phyloP scores from a whole-genome alignment of 179 eudicot species.

The Dionaea muscipula region DNA sequence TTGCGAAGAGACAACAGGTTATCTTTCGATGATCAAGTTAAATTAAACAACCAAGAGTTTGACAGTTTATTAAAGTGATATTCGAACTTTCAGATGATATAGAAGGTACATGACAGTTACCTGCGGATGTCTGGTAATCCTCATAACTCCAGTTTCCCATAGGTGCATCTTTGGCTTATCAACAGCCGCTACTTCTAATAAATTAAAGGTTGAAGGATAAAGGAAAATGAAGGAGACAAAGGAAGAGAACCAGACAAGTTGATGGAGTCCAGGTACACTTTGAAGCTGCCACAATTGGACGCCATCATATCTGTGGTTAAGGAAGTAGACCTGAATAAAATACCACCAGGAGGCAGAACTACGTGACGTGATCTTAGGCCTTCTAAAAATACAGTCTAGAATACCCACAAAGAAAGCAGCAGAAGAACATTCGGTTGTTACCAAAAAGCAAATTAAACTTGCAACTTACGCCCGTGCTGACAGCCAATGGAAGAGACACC shows the following conservation, averaged over 20 bases:
- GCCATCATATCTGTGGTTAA: conserved; percentile 91
- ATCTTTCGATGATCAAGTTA: neutral
- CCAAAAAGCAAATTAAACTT: neutral
- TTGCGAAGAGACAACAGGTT: too few species aligned
- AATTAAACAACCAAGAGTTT: neutral
- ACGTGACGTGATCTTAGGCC: too few species aligned
- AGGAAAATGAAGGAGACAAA: conserved; percentile 83
- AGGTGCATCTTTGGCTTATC: conserved; percentile 97
- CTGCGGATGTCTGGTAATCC: conserved; percentile 98
- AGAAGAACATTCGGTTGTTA: neutral
- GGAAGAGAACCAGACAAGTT: conserved; percentile 53
- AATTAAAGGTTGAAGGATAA: conserved; percentile 89
- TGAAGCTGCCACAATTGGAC: conserved; percentile 94
- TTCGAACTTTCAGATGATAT: neutral
- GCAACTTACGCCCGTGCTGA: conserved; percentile 74
- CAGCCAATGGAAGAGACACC: conserved; percentile 75
- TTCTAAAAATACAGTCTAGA: too few species aligned
- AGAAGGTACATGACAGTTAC: conserved; percentile 17
- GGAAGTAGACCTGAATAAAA: conserved; percentile 36
- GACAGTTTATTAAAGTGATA: too few species aligned
- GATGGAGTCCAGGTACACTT: conserved; percentile 57
- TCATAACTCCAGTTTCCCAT: conserved; percentile 99
- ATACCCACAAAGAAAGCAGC: neutral
- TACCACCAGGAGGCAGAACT: neutral
- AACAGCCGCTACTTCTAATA: conserved; percentile 95